These are phyloP conservation scores for Talaromyces sp. DNA, from an alignment of 2,329 filamentous ascomycete genomes.

Conservation along the genomic window DNA sequence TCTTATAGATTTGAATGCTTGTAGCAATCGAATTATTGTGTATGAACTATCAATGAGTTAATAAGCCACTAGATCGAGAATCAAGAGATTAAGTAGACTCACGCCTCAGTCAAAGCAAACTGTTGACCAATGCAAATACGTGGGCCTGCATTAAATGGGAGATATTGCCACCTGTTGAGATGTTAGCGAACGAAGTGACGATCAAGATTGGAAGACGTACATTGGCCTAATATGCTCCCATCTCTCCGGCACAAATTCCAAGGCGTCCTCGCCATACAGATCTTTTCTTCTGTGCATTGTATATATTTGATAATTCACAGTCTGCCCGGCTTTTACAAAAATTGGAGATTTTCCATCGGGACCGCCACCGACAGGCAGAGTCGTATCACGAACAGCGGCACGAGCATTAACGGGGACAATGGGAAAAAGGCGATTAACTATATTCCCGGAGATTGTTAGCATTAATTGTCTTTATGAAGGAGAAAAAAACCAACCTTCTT, in stretches of 20 bases:
- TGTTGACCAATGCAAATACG: conserved; percentile 26
- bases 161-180: conserved; percentile 36
- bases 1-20: background rate
- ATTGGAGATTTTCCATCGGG: conserved; percentile 52
- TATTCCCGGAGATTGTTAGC: background rate
- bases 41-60: background rate
- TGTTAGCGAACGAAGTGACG: background rate
- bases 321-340: conserved; percentile 62
- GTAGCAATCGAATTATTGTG: background rate
- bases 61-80: too few species aligned
- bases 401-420: conserved; percentile 46
- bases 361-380: conserved; percentile 12
- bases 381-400: conserved; percentile 35
- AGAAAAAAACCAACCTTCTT: conserved; percentile 34
- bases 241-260: conserved; percentile 48
- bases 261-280: conserved; percentile 46
- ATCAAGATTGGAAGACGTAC: background rate
- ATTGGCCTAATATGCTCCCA: conserved; percentile 47
- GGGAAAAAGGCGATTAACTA: conserved; percentile 50
- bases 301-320: conserved; percentile 64
- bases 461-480: background rate
- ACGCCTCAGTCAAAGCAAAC: conserved; percentile 6
- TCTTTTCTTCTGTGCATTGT: conserved; percentile 69
- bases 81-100: background rate
- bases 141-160: conserved; percentile 28